These are phyloP conservation scores for Erucastrum elatum DNA, from an alignment of 345 rosid species.

Conservation along the genomic window DNA sequence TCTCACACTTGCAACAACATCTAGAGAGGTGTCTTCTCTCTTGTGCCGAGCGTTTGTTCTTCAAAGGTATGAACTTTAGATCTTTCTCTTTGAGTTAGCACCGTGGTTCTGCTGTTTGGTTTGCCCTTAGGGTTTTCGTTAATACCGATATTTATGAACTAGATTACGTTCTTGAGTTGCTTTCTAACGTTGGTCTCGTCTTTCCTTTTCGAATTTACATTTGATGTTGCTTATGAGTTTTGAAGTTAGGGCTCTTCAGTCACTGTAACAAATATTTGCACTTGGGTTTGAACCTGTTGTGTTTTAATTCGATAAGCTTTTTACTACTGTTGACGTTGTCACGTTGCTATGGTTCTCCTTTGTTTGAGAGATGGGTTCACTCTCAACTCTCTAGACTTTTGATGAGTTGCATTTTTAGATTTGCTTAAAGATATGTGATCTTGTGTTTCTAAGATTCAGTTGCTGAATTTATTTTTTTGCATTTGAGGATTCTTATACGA, in stretches of 20 bases:
- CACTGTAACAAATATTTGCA: background rate
- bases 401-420: background rate
- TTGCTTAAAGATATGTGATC: background rate
- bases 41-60: background rate
- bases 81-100: background rate
- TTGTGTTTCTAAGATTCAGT: background rate
- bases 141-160: background rate
- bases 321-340: conserved; percentile 1
- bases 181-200: background rate
- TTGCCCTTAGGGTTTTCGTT: background rate
- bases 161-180: background rate
- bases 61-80: conserved; percentile 12
- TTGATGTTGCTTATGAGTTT: background rate
- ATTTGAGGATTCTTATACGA: background rate
- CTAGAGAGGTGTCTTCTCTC: background rate
- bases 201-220: background rate
- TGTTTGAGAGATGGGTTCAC: too few species aligned
- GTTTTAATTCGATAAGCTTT: background rate
- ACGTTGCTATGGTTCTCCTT: background rate
- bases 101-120: background rate
- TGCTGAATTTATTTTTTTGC: background rate
- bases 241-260: background rate
- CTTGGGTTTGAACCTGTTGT: background rate
- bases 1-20: background rate
- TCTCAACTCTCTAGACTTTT: too few species aligned